Percentiles rank a stretch among this genome's conserved stretches.
Evolutionary conservation across 306 rosid species (phyloP).

Genomic region (Senna tora): DNA sequence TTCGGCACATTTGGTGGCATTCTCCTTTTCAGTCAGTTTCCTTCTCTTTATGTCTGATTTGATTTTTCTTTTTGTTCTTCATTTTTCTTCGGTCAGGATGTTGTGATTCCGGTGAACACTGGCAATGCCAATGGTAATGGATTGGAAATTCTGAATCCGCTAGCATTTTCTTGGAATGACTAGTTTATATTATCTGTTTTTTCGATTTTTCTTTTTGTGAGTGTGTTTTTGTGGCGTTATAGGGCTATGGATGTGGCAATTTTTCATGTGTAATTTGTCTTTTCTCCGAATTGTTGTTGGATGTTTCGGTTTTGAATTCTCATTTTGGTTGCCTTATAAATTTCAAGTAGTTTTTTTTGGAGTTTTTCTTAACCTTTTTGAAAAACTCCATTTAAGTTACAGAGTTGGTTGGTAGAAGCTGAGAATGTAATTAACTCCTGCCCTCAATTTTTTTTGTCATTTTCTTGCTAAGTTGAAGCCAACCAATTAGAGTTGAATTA

Average conservation of each 20-base stretch:
- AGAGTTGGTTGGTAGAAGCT: neutral
- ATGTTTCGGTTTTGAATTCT: neutral
- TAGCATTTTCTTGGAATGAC: no score
- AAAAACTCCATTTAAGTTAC: neutral
- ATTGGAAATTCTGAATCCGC: conserved; percentile 9
- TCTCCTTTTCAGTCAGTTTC: conserved; percentile 45
- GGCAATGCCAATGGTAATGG: neutral
- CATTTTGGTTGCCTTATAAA: neutral
- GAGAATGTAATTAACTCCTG: neutral
- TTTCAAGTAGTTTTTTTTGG: neutral
- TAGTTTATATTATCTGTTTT: neutral
- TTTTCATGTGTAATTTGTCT: neutral
- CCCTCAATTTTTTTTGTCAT: neutral
- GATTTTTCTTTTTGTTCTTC: neutral
- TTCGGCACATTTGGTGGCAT: conserved; percentile 50
- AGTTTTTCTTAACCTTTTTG: neutral
- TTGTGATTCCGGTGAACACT: neutral
- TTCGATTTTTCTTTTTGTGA: neutral
- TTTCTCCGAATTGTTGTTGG: neutral
- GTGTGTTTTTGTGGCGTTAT: neutral
- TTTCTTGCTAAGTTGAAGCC: neutral
- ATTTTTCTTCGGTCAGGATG: neutral
- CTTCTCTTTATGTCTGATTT: neutral
- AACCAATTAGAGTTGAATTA: neutral
- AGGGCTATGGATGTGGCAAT: neutral